A percentile compares a stretch with the other conserved stretches of the same genome.
These are phyloP conservation scores for Aspergillus transmontanensis DNA, from an alignment of 2,329 filamentous ascomycete genomes.

Conservation along the genomic window DNA sequence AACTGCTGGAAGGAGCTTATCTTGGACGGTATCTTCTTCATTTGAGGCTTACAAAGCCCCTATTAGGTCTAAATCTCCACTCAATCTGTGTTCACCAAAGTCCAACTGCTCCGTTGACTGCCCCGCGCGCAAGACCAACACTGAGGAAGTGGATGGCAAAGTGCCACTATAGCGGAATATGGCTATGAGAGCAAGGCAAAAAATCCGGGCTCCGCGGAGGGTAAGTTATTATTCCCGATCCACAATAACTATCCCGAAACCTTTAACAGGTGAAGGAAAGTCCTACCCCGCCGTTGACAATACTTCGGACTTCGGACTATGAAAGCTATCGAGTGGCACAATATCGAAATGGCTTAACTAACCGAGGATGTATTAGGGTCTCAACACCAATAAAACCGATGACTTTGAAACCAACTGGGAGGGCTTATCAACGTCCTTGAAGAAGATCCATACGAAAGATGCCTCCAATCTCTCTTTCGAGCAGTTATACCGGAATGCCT, in stretches of 20 bases:
- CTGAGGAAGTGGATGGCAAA: constrained; percentile 14
- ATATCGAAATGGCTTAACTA: constrained; percentile 3
- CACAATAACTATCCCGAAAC: not conserved
- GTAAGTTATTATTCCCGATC: constrained; percentile 51
- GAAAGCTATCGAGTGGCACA: not conserved
- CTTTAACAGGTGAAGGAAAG: constrained; percentile 6
- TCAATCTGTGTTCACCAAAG: not conserved
- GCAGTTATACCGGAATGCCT: constrained; percentile 88
- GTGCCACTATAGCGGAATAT: constrained; percentile 34
- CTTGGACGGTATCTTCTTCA: not conserved
- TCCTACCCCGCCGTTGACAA: not conserved
- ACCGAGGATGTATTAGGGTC: constrained; percentile 49
- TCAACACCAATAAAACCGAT: constrained; percentile 59
- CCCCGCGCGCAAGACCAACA: constrained; percentile 15
- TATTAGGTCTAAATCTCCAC: not conserved
- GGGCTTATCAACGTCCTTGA: constrained; percentile 73
- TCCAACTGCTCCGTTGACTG: constrained; percentile 7
- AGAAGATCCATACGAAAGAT: constrained; percentile 89
- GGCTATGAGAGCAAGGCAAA: constrained; percentile 60
- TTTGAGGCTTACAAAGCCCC: not conserved
- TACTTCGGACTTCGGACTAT: not conserved
- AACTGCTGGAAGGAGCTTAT: not conserved
- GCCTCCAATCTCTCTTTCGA: constrained; percentile 91
- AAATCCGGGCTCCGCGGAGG: constrained; percentile 68
- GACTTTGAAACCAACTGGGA: constrained; percentile 89